phyloP scores from a whole-genome alignment of 2,329 filamentous ascomycete species.

The Lasiodiplodia sp. region DNA sequence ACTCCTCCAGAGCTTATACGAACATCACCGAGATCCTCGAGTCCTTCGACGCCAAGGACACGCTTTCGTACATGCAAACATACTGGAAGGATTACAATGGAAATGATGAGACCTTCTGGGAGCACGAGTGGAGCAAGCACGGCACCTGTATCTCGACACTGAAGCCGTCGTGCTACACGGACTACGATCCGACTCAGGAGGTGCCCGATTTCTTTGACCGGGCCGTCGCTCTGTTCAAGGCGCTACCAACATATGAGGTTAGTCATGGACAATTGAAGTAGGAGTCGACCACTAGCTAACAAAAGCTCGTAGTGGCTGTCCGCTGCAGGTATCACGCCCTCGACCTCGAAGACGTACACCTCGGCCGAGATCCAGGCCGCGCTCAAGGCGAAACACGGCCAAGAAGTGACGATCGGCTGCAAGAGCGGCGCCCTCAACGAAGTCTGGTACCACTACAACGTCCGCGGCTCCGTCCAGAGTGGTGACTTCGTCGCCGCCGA shows the following conservation, averaged over 20 bases:
- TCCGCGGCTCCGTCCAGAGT: slow-evolving; percentile 64
- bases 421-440: slow-evolving; percentile 57
- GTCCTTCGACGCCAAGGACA: slow-evolving; percentile 60
- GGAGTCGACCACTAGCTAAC: not conserved
- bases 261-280: slow-evolving; percentile 17
- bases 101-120: slow-evolving; percentile 70
- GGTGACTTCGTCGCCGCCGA: slow-evolving; percentile 67
- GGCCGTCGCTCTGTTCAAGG: slow-evolving; percentile 70
- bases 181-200: slow-evolving; percentile 66
- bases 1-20: slow-evolving; percentile 65
- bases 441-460: slow-evolving; percentile 70
- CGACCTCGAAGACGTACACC: slow-evolving; percentile 64
- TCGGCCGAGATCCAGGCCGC: slow-evolving; percentile 65
- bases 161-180: slow-evolving; percentile 67
- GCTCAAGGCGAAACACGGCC: slow-evolving; percentile 58
- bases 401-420: slow-evolving; percentile 68
- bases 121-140: slow-evolving; percentile 76
- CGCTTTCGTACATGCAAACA: slow-evolving; percentile 71
- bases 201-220: slow-evolving; percentile 73
- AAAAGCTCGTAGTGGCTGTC: slow-evolving; percentile 57
- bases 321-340: slow-evolving; percentile 67
- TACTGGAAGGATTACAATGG: slow-evolving; percentile 75
- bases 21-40: slow-evolving; percentile 71
- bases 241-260: slow-evolving; percentile 69
- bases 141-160: slow-evolving; percentile 77